phyloP scores from a whole-genome alignment of 164 flowering plant genomes.

The Magnolia sinica region DNA sequence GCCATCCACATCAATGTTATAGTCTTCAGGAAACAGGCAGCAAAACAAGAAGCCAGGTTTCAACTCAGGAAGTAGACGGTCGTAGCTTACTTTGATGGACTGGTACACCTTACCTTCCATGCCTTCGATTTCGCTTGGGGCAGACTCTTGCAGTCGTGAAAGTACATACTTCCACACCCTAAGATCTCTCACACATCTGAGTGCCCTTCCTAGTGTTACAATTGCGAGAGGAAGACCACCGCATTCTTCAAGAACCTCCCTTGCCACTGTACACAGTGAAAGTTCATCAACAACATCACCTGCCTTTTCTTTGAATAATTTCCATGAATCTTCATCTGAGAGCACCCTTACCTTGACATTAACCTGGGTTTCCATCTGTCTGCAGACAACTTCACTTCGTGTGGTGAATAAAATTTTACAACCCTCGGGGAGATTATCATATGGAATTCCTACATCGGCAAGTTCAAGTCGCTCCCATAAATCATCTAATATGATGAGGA shows the following conservation, averaged over 20 bases:
- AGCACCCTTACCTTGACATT: not conserved
- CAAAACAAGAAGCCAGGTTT: conserved; percentile 19
- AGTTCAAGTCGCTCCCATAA: conserved; percentile 25
- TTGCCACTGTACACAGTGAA: not conserved
- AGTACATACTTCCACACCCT: conserved; percentile 17
- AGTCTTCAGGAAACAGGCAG: conserved; percentile 20
- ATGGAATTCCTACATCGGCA: conserved; percentile 24
- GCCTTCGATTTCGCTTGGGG: conserved; percentile 8
- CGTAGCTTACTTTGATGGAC: conserved; percentile 16
- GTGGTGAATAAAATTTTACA: conserved; percentile 25
- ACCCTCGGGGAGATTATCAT: not conserved
- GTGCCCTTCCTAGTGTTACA: conserved; percentile 17
- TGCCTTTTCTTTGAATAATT: conserved; percentile 12
- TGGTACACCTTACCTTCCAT: conserved; percentile 10
- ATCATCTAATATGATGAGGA: conserved; percentile 36
- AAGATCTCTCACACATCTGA: not conserved
- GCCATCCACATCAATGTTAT: not conserved
- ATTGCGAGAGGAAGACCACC: conserved; percentile 27
- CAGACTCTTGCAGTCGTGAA: conserved; percentile 3
- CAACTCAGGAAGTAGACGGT: conserved; percentile 9
- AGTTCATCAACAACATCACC: conserved; percentile 9
- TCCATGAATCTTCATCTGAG: conserved; percentile 16
- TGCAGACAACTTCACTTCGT: conserved; percentile 11
- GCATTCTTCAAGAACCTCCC: conserved; percentile 18
- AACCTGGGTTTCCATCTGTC: conserved; percentile 6